Base-by-base conservation (phyloP, 2,329 filamentous ascomycete genomes). In the Botrytis byssoidea region DNA sequence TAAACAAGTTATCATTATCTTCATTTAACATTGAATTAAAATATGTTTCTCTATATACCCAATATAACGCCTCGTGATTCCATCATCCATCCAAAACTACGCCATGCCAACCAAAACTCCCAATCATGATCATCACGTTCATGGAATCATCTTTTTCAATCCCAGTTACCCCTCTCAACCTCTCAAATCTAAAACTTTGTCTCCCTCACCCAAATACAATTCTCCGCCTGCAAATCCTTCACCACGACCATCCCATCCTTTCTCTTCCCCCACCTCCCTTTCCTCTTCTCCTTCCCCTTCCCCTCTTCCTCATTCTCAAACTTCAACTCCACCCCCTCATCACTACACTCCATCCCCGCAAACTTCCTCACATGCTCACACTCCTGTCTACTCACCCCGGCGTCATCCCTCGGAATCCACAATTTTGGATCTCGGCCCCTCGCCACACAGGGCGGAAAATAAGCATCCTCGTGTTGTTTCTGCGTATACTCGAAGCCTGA, bases 331-430 rank as follows among this genome's bases (percentile, higher is more conserved):
- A 88, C 88, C 40, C 86, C 88, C 73, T 89, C 87, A 75, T 91
- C 89, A 1, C 86, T 89, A 78, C 89, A 89, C 8, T 86, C 84
- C 51, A 89, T 86, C 7, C 86, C 84, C 55, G 89, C 86, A 51
- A 89, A 85, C 74, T 84, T 83, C 48, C 71, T 44, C 63, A 71
- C 86, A 77, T 90, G 88, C 60, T 81, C 81, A 74, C 89, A 83
- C 78, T 90, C 89, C 79, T 90, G 88, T 73, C 79, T 81, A 76
- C 85, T 87, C 48, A 91, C 83, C 16, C 89, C 89, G 63, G 86
- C 83, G 14, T 83, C 81, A 78, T 91, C 89, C 70, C 84, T 84
- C n/a, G 89, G 89, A 70, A 86, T 87, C 89, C 85, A 91, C 74
- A 86, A 86, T 87, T 85, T 90, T 75, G 83, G 88, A 74, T 73